Evolutionary conservation across 2,329 filamentous ascomycete species (phyloP).

Genomic region (Aspergillus sp.): DNA sequence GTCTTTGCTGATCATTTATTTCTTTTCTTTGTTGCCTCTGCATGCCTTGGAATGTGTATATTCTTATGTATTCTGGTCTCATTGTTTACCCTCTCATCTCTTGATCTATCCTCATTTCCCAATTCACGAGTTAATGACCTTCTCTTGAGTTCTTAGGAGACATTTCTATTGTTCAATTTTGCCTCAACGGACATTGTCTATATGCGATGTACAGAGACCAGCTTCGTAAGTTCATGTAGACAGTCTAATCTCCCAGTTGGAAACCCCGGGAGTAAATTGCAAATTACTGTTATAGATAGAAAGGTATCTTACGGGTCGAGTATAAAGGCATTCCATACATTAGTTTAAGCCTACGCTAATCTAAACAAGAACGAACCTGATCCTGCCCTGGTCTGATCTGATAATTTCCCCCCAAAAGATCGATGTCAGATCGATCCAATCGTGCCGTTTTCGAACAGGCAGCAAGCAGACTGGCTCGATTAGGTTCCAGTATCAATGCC

Average conservation of each 20-base stretch:
- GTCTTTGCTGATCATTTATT: background rate
- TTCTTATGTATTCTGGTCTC: background rate
- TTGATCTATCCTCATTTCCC: background rate
- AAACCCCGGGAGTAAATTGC: too few species aligned
- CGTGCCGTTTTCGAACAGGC: background rate
- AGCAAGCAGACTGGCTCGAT: background rate
- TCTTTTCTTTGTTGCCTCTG: background rate
- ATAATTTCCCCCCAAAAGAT: too few species aligned
- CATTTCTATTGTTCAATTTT: background rate
- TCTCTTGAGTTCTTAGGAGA: background rate
- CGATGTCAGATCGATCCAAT: background rate
- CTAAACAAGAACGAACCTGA: background rate
- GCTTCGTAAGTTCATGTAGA: background rate
- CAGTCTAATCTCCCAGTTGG: background rate
- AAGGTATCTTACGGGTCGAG: too few species aligned
- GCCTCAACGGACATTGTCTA: background rate
- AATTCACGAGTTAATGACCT: background rate
- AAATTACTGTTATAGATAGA: too few species aligned
- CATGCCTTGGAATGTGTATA: background rate
- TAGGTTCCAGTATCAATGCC: slow-evolving; percentile 16
- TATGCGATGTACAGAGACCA: background rate
- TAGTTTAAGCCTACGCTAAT: background rate
- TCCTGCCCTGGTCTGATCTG: background rate
- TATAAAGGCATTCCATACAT: background rate
- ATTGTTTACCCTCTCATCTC: background rate